Conservation (phyloP, 129 eudicot genomes). For the Solidago caesia region DNA sequence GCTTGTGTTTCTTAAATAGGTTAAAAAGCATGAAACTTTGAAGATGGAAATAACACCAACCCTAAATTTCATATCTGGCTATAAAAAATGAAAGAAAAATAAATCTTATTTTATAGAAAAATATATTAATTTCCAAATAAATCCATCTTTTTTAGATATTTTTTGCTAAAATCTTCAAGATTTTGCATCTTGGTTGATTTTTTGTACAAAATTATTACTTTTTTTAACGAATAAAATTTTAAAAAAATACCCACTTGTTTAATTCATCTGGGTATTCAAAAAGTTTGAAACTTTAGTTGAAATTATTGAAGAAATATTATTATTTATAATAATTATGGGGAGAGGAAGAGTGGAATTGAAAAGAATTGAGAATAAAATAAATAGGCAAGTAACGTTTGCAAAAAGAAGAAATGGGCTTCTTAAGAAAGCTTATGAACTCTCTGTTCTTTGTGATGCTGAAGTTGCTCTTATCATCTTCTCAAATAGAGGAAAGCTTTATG, state of each 20-base stretch:
- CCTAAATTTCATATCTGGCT: conserved; percentile 42
- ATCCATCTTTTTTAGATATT: conserved; percentile 5
- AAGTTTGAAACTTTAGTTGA: background rate
- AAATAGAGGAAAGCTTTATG: conserved; percentile 51
- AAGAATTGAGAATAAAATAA: conserved; percentile 52
- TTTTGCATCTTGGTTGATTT: conserved; percentile 7
- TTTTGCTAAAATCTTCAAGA: conserved; percentile 1
- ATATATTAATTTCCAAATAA: conserved; percentile 21
- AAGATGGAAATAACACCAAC: conserved; percentile 41
- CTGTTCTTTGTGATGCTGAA: conserved; percentile 91
- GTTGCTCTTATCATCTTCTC: conserved; percentile 90
- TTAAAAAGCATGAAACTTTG: conserved; percentile 42
- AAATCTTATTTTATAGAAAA: background rate
- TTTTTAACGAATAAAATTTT: background rate
- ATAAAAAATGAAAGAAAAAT: conserved; percentile 26
- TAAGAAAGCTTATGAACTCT: conserved; percentile 80
- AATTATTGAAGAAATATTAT: background rate
- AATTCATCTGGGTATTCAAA: conserved; percentile 7
- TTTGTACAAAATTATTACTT: background rate
- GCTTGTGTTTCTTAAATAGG: conserved; percentile 42
- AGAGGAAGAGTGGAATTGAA: conserved; percentile 55
- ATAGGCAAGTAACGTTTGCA: conserved; percentile 53
- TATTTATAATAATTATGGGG: conserved; percentile 27
- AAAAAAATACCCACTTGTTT: background rate
- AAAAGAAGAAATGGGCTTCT: conserved; percentile 45